phyloP scores from a whole-genome alignment of 2,329 filamentous ascomycete genomes.

The Annulohypoxylon truncatum region DNA sequence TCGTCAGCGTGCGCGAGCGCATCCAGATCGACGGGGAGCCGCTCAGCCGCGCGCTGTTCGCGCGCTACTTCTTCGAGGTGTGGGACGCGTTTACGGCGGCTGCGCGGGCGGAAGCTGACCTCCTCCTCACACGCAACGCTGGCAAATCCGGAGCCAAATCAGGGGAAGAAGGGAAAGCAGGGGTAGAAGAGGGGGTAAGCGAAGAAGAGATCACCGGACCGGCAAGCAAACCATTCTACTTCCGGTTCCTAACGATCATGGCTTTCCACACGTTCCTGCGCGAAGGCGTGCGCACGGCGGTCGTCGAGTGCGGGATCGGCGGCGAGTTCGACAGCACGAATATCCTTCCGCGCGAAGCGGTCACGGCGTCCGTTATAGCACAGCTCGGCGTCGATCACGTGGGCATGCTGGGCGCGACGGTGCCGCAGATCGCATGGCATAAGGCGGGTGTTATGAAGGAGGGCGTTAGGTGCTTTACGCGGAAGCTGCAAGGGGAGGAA shows the following conservation, averaged over 20 bases:
- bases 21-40: slow-evolving; percentile 83
- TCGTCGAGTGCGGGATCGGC: slow-evolving; percentile 94
- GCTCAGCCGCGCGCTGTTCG: slow-evolving; percentile 75
- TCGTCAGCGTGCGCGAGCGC: slow-evolving; percentile 84
- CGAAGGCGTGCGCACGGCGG: slow-evolving; percentile 80
- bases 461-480: slow-evolving; percentile 71
- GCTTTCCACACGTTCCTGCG: slow-evolving; percentile 84
- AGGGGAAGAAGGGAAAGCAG: slow-evolving; percentile 56
- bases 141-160: no score
- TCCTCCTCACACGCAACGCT: no score
- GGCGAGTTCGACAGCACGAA: slow-evolving; percentile 96
- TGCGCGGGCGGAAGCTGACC: slow-evolving; percentile 49
- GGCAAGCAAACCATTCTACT: slow-evolving; percentile 85
- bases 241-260: slow-evolving; percentile 89
- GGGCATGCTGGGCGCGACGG: slow-evolving; percentile 80
- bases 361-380: slow-evolving; percentile 79
- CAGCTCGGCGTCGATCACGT: slow-evolving; percentile 89
- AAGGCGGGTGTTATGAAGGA: slow-evolving; percentile 88
- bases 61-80: slow-evolving; percentile 83
- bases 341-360: slow-evolving; percentile 71
- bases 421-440: slow-evolving; percentile 88
- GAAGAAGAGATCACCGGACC: slow-evolving; percentile 65
- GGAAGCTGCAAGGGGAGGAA: slow-evolving; percentile 63
- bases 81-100: slow-evolving; percentile 73
- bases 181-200: slow-evolving; percentile 49